These are phyloP conservation scores for Takashimella tepidaria DNA, from an alignment of 1,284 basidiomycete species.

Conservation along the genomic window DNA sequence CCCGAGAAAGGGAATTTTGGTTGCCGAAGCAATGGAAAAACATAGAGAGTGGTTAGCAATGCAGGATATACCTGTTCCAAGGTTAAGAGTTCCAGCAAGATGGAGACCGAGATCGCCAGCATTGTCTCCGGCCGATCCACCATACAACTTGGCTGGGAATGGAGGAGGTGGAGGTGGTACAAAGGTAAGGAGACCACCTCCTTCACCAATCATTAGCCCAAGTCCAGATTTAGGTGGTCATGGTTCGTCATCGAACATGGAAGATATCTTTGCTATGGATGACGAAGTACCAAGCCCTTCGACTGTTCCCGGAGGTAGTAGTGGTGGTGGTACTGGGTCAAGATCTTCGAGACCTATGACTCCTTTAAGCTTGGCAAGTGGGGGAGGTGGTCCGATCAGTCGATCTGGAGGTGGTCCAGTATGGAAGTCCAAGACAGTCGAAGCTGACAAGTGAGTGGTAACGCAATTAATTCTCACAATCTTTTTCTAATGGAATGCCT, in stretches of 20 bases:
- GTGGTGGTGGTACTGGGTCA: slow-evolving; percentile 14
- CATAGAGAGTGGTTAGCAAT: slow-evolving; percentile 70
- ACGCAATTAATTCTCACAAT: slow-evolving; percentile 1
- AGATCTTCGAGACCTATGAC: slow-evolving; percentile 52
- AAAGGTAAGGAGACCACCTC: slow-evolving; percentile 10
- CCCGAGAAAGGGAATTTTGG: slow-evolving; percentile 57
- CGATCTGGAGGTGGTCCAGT: slow-evolving; percentile 26
- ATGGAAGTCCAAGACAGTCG: slow-evolving; percentile 52
- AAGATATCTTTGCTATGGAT: slow-evolving; percentile 50
- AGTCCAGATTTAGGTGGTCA: slow-evolving; percentile 9
- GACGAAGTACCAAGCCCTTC: slow-evolving; percentile 33
- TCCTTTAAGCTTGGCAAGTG: slow-evolving; percentile 46
- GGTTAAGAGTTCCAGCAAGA: slow-evolving; percentile 51
- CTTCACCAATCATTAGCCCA: slow-evolving; percentile 28
- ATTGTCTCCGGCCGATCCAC: slow-evolving; percentile 51
- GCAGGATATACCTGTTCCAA: slow-evolving; percentile 71
- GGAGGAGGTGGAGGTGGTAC: slow-evolving; percentile 7
- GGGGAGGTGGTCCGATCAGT: not conserved
- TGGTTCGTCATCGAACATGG: slow-evolving; percentile 27
- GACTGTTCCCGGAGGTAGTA: slow-evolving; percentile 11
- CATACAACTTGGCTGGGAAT: slow-evolving; percentile 16
- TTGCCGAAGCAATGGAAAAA: slow-evolving; percentile 59
- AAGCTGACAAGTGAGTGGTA: slow-evolving; percentile 49
- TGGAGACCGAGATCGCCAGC: slow-evolving; percentile 51
- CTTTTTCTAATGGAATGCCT: no score